These are phyloP conservation scores for Eragrostis curvula DNA, from an alignment of 176 grass and related monocot genomes.

Conservation along the genomic window DNA sequence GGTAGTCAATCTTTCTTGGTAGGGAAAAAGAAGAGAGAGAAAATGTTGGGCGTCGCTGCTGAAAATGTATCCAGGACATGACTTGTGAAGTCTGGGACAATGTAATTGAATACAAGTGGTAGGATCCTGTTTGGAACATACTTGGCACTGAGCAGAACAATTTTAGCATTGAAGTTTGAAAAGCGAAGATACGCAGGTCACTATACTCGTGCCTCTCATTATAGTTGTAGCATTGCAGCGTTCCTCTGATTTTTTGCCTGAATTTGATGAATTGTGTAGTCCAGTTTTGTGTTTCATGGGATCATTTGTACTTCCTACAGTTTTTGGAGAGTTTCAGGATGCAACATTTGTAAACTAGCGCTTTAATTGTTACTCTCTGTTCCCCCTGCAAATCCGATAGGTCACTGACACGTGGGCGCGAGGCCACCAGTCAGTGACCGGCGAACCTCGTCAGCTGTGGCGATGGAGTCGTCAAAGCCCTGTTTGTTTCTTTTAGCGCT, in stretches of 20 bases:
- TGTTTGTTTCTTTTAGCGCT: no score
- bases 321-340: no score
- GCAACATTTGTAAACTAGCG: no score
- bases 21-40: not conserved
- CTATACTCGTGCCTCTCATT: no score
- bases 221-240: not conserved
- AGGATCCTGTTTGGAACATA: not conserved
- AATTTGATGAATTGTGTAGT: not conserved
- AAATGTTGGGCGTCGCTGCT: not conserved
- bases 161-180: no score
- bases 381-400: no score
- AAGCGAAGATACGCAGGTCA: no score
- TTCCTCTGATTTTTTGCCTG: not conserved
- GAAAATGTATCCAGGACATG: conserved; percentile 10
- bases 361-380: no score
- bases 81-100: conserved; percentile 40
- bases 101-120: conserved; percentile 16
- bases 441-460: no score
- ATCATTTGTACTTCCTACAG: not conserved
- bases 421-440: no score
- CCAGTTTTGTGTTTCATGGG: not conserved
- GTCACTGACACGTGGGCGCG: no score
- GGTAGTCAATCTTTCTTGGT: conserved; percentile 12
- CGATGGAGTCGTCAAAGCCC: not conserved
- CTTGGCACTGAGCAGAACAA: no score